A percentile compares a stretch with the other conserved stretches of the same genome.
Evolutionary conservation across 805 yeast species (phyloP).

Genomic region (Zygosaccharomyces gambellarensis): DNA sequence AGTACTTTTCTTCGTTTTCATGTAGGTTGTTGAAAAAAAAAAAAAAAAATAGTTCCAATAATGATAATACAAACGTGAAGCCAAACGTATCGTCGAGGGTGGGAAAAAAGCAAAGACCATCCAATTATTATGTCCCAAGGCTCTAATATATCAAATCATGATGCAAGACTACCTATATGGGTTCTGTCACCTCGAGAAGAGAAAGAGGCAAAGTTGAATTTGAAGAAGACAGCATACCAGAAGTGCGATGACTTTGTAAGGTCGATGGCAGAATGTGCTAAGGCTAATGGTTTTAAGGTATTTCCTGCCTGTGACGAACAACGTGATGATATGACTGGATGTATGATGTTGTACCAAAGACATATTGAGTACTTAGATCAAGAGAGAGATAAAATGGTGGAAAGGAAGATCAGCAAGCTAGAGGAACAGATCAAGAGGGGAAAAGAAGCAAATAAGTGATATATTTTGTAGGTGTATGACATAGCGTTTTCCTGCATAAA

Average conservation of each 20-base stretch:
- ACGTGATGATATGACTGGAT: conserved; percentile 54
- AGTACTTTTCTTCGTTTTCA: not conserved
- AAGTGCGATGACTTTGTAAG: conserved; percentile 66
- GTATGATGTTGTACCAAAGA: conserved; percentile 57
- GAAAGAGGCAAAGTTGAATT: conserved; percentile 61
- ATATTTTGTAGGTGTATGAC: not conserved
- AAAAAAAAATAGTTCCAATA: not conserved
- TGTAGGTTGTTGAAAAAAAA: not conserved
- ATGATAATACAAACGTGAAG: no score
- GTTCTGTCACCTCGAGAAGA: conserved; percentile 73
- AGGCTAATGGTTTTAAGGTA: conserved; percentile 56
- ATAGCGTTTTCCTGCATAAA: not conserved
- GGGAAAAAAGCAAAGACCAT: not conserved
- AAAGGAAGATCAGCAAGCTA: conserved; percentile 46
- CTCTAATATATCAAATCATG: conserved; percentile 19
- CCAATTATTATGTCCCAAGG: conserved; percentile 9
- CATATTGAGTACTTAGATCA: conserved; percentile 57
- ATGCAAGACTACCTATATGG: conserved; percentile 59
- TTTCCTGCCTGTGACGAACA: conserved; percentile 61
- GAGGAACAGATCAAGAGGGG: conserved; percentile 25
- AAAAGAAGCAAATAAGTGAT: conserved; percentile 7
- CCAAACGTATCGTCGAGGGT: not conserved
- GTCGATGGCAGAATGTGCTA: conserved; percentile 61
- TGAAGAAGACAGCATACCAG: conserved; percentile 63
- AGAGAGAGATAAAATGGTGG: conserved; percentile 60